Percentiles rank a stretch among this genome's conserved stretches.
Evolutionary conservation across 306 rosid species (phyloP).

Genomic region (Rosa persica): DNA sequence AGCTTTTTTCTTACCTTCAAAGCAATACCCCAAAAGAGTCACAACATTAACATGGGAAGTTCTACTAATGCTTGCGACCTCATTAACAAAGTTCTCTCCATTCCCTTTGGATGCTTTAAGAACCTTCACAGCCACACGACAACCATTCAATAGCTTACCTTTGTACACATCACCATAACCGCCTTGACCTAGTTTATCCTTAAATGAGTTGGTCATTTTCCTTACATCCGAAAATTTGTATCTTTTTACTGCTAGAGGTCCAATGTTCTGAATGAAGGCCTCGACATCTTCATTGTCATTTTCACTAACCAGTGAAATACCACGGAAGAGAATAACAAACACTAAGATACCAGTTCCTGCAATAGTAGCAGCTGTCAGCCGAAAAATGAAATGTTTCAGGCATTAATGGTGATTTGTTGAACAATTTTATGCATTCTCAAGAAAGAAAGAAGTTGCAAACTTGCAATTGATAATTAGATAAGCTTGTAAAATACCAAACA

Average conservation of each 20-base stretch:
- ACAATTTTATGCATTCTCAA: no score
- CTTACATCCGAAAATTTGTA: conserved; percentile 34
- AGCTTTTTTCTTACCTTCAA: conserved; percentile 36
- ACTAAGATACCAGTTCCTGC: no score
- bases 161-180: conserved; percentile 47
- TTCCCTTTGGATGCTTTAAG: conserved; percentile 33
- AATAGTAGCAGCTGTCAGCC: no score
- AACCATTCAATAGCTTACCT: conserved; percentile 26
- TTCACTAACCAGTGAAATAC: no score
- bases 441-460: not conserved
- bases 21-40: conserved; percentile 43
- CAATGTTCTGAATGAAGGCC: conserved; percentile 29
- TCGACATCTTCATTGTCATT: not conserved
- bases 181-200: conserved; percentile 45
- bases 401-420: no score
- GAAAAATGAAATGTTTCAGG: no score
- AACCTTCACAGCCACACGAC: conserved; percentile 43
- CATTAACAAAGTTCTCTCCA: conserved; percentile 42
- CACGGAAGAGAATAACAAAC: no score
- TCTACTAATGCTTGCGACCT: conserved; percentile 48
- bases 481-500: not conserved
- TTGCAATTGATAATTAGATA: not conserved
- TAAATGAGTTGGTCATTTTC: conserved; percentile 42
- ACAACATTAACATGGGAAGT: conserved; percentile 53
- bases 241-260: conserved; percentile 28